Percentiles rank a stretch among this genome's conserved stretches.
phyloP scores from a whole-genome alignment of 306 rosid genomes.

The Cicer judaicum region DNA sequence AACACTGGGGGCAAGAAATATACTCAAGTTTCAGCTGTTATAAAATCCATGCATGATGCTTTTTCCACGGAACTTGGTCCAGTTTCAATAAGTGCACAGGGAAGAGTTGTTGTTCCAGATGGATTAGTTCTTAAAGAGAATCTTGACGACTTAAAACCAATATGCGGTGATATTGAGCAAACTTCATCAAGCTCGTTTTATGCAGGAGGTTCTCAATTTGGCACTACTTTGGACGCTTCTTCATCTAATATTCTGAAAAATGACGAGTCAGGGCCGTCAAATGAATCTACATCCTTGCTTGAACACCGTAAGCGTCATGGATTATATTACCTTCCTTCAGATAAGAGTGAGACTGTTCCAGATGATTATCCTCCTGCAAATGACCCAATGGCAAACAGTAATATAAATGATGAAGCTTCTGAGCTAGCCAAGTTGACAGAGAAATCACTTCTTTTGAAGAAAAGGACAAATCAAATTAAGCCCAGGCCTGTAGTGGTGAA shows the following conservation, averaged over 20 bases:
- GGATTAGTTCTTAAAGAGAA: conserved; percentile 73
- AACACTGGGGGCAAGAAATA: conserved; percentile 49
- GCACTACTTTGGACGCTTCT: conserved; percentile 48
- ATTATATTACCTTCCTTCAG: conserved; percentile 84
- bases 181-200: conserved; percentile 54
- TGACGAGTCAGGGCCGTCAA: conserved; percentile 62
- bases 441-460: conserved; percentile 69
- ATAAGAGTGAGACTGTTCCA: conserved; percentile 57
- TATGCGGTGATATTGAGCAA: conserved; percentile 69
- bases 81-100: conserved; percentile 74
- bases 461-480: conserved; percentile 70
- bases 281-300: conserved; percentile 77
- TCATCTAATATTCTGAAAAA: conserved; percentile 46
- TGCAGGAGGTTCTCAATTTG: conserved; percentile 53
- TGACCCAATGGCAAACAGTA: conserved; percentile 56
- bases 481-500: conserved; percentile 92
- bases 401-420: conserved; percentile 55
- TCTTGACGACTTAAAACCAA: conserved; percentile 67
- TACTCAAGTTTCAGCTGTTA: conserved; percentile 51
- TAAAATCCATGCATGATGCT: conserved; percentile 59
- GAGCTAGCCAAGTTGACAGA: conserved; percentile 81
- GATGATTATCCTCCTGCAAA: conserved; percentile 85
- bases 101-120: conserved; percentile 80
- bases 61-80: conserved; percentile 78
- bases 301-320: conserved; percentile 95